Base-by-base conservation (phyloP, 768 basidiomycete species). In the Lanmaoa pseudosensibilis region DNA sequence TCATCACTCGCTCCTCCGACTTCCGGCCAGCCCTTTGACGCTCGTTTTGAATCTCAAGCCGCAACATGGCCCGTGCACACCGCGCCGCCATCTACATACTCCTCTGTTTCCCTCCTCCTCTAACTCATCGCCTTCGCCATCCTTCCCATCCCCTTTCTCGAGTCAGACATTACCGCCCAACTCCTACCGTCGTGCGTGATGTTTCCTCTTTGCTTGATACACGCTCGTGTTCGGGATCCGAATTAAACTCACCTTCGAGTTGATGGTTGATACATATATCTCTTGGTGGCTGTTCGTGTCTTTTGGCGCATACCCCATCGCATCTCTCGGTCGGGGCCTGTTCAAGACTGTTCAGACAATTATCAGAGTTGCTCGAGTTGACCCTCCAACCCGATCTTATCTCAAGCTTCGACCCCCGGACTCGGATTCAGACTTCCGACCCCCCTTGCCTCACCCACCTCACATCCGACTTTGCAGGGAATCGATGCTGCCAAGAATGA, bases 271-370 rank as follows among this genome's bases (percentile, higher is more conserved):
- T 30, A 25, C n/a, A 12, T 19, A 91, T 90, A 70, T 92, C 32
- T 90, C 90, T 3, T 93, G 87, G 86, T 92, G 89, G 89, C 65
- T 90, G 10, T 79, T 92, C 13, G 85, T 92, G 2, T 76, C 86
- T 2, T 90, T 90, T 60, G 91, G 91, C 13, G 84, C 90, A 2
- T 92, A 89, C 68, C 86, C 87, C n/a, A 79, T 92, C 11, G 84
- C 84, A 74, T 87, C 85, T 11, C 81, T 92, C 19, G 90, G 91
- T 12, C 82, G 83, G 79, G 90, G 90, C 2, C 65, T 92, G 41
- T 80, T 84, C 74, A 82, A 63, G 90, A 92, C 62, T 89, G 88
- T 67, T 86, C 88, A 40, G 88, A 92, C 61, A 89, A 90, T 5
- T 89, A 92, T 61, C 76, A 80, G 87, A 88, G 68, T 70, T 92